These are phyloP conservation scores for Mycena rosella DNA, from an alignment of 768 basidiomycete genomes.

Conservation along the genomic window DNA sequence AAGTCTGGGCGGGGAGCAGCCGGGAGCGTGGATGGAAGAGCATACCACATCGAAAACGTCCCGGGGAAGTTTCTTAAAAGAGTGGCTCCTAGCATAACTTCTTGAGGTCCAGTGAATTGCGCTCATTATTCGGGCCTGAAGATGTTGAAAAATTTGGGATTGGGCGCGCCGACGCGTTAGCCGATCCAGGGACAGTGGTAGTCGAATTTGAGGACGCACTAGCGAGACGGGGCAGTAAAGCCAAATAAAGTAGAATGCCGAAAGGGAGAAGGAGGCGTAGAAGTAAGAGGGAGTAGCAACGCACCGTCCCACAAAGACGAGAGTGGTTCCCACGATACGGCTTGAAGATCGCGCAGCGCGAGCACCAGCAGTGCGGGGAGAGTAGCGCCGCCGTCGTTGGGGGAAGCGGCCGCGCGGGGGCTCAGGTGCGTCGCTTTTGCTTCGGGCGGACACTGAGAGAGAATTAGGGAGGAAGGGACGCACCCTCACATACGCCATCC, in stretches of 20 bases:
- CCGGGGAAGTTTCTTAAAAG: too few relatives aligned
- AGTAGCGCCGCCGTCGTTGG: constrained; percentile 50
- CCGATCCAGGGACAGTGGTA: constrained; percentile 98
- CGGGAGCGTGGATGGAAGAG: too few relatives aligned
- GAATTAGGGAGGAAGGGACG: too few relatives aligned
- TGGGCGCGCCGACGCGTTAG: constrained; percentile 92
- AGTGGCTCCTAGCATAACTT: too few relatives aligned
- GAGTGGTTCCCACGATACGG: constrained; percentile 87
- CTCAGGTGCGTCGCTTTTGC: neutral
- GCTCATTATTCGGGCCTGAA: too few relatives aligned
- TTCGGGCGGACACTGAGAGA: neutral
- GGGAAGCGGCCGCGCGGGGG: constrained; percentile 22
- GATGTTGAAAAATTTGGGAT: constrained; percentile 94
- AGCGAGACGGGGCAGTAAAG: neutral
- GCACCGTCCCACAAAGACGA: constrained; percentile 73
- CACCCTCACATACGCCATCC: too few relatives aligned
- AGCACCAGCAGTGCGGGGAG: constrained; percentile 78
- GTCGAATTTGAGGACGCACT: constrained; percentile 89
- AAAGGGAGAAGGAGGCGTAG: too few relatives aligned
- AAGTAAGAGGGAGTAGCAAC: too few relatives aligned
- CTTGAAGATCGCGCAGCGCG: constrained; percentile 72
- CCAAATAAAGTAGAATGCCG: too few relatives aligned
- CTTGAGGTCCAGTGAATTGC: too few relatives aligned
- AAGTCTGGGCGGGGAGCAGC: too few relatives aligned
- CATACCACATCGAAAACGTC: too few relatives aligned